These are phyloP conservation scores for Calonectria hongkongensis DNA, from an alignment of 2,329 filamentous ascomycete species.

Conservation along the genomic window DNA sequence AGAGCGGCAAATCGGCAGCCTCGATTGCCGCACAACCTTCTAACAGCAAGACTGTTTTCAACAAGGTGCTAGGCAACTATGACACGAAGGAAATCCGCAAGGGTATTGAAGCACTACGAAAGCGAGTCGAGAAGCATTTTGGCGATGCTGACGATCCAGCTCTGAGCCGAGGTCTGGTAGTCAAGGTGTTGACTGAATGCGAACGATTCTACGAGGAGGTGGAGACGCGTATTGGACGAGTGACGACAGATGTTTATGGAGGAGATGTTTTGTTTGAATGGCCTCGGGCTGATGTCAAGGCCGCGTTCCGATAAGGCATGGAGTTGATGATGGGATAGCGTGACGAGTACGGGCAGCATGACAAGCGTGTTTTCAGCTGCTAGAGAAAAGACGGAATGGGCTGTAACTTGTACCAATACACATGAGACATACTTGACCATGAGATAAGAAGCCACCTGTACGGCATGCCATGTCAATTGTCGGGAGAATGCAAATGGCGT, in stretches of 20 bases:
- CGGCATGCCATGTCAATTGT: conserved; percentile 11
- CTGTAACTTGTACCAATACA: conserved; percentile 33
- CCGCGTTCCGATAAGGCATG: conserved; percentile 68
- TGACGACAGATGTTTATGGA: conserved; percentile 78
- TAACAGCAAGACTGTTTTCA: conserved; percentile 88
- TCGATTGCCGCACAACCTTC: conserved; percentile 86
- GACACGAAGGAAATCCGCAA: conserved; percentile 91
- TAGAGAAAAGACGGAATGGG: not conserved
- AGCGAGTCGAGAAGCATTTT: conserved; percentile 98
- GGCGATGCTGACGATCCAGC: conserved; percentile 87
- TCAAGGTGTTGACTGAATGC: conserved; percentile 75
- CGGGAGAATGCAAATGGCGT: conserved; percentile 22
- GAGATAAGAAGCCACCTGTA: conserved; percentile 19
- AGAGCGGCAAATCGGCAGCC: conserved; percentile 74
- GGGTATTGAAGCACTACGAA: conserved; percentile 91
- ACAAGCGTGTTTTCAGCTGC: conserved; percentile 16
- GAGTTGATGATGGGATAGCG: conserved; percentile 9
- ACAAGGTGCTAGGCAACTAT: conserved; percentile 87
- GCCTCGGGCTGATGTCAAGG: conserved; percentile 78
- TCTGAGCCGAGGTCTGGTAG: conserved; percentile 75
- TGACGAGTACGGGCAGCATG: not conserved
- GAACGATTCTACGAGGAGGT: conserved; percentile 78
- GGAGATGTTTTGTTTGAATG: conserved; percentile 80
- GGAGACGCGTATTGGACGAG: conserved; percentile 75
- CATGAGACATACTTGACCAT: conserved; percentile 21